These are phyloP conservation scores for Pyracantha coccinea DNA, from an alignment of 331 rosid genomes.

Conservation along the genomic window DNA sequence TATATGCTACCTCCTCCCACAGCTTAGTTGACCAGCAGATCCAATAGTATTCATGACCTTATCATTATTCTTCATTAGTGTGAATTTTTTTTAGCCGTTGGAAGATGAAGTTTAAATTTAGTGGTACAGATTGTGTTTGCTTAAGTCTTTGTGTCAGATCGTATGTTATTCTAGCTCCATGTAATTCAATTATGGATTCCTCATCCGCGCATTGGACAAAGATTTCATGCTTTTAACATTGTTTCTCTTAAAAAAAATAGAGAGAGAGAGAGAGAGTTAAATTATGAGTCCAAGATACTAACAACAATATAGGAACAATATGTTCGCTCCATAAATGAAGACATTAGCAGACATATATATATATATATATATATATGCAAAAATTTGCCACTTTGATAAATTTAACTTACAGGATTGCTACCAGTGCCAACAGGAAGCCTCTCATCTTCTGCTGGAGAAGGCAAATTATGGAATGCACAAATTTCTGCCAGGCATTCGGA, in stretches of 20 bases:
- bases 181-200: neutral
- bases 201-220: neutral
- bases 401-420: slow-evolving; percentile 92
- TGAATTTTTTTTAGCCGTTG: neutral
- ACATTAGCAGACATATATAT: neutral
- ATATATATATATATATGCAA: neutral
- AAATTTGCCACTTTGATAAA: neutral
- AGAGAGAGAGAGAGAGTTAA: neutral
- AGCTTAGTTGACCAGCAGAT: neutral
- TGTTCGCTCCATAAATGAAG: neutral
- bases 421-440: slow-evolving; percentile 97
- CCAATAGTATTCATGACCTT: neutral
- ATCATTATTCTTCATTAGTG: neutral
- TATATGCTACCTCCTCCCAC: neutral
- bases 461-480: slow-evolving; percentile 62
- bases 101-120: too few species aligned
- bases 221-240: neutral
- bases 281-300: neutral
- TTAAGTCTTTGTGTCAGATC: neutral
- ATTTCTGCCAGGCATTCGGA: slow-evolving; percentile 53
- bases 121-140: too few species aligned
- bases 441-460: slow-evolving; percentile 74
- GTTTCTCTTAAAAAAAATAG: neutral
- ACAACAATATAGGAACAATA: neutral
- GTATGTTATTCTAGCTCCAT: neutral